These are phyloP conservation scores for Venturia oleaginea DNA, from an alignment of 2,329 filamentous ascomycete species.

Conservation along the genomic window DNA sequence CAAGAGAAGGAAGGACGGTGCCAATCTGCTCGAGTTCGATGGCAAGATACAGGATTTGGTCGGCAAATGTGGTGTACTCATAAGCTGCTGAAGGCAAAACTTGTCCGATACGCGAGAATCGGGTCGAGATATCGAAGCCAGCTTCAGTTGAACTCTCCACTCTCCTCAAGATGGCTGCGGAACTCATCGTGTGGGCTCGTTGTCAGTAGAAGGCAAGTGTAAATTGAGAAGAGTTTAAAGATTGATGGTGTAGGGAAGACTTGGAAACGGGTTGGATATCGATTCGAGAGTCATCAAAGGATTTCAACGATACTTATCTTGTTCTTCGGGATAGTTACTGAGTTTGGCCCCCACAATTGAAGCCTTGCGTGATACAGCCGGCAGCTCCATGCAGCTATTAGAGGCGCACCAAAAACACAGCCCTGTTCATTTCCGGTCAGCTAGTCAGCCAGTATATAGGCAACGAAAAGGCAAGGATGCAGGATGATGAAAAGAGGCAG, in stretches of 20 bases:
- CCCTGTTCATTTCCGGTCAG: background rate
- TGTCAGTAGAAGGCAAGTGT: background rate
- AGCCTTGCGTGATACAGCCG: background rate
- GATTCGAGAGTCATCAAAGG: background rate
- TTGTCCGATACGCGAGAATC: constrained; percentile 5
- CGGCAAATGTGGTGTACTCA: constrained; percentile 11
- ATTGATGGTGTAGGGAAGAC: background rate
- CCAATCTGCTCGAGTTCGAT: constrained; percentile 6
- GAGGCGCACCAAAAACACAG: background rate
- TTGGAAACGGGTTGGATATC: background rate
- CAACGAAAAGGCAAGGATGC: background rate
- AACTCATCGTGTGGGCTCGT: background rate
- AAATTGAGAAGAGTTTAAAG: background rate
- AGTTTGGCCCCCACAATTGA: background rate
- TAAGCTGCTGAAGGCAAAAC: constrained; percentile 9
- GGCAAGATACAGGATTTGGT: constrained; percentile 10
- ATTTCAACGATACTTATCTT: background rate
- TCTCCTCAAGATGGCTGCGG: constrained; percentile 2
- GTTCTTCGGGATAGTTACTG: background rate
- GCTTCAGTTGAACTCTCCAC: constrained; percentile 3
- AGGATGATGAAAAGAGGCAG: background rate
- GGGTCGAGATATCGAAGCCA: background rate
- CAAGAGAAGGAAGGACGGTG: background rate
- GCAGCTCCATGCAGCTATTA: background rate
- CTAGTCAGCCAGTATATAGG: background rate